Base-by-base conservation (phyloP, 805 yeast genomes). In the Zygotorulaspora chibaensis region DNA sequence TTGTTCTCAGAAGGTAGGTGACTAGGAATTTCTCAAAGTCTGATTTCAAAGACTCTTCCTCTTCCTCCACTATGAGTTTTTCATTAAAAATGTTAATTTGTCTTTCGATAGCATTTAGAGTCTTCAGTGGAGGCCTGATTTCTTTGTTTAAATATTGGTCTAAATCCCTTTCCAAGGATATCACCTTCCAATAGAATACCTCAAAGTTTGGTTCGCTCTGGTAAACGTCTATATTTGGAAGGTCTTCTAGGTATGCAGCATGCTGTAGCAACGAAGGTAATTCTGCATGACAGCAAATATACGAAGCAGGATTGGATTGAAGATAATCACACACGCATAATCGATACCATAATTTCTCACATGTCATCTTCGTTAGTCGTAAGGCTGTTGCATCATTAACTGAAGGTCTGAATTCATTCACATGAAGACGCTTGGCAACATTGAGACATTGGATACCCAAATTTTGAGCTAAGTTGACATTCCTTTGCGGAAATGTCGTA, bases 131-230 rank as follows among this genome's bases (percentile, higher is more conserved):
- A 2, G 67, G 66, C 37, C 55, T 63, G 10, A 50, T 41, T 2
- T 44, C 38, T 16, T 50, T 52, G 3, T 17, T 34, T 16, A 50
- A 30, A 35, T 55, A 58, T 16, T 50, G 54, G 25, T 61, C 59
- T n/a, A 63, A 20, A 43, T 64, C 67, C 39, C 67, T 58, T n/a
- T 64, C 67, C 8, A 64, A 38, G 1, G 67, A 63, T 1, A 56
- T 37, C 1, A 64, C 43, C 34, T 63, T 64, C 68, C 68, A 64
- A 29, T 47, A 51, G 1, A 61, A 40, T 1, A 57, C 47, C 41
- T 64, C 68, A 37, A 59, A 60, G 34, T 48, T 54, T 13, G 58
- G 62, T 26, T 63, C 66, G 8, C 52, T 52, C 36, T 57, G 55
- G 34, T 58, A 59, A 3, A 58, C 52, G 45, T 63, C 63, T 3